Evolutionary conservation across 176 grass and related monocot species (phyloP).

Genomic region (Avena eriantha): DNA sequence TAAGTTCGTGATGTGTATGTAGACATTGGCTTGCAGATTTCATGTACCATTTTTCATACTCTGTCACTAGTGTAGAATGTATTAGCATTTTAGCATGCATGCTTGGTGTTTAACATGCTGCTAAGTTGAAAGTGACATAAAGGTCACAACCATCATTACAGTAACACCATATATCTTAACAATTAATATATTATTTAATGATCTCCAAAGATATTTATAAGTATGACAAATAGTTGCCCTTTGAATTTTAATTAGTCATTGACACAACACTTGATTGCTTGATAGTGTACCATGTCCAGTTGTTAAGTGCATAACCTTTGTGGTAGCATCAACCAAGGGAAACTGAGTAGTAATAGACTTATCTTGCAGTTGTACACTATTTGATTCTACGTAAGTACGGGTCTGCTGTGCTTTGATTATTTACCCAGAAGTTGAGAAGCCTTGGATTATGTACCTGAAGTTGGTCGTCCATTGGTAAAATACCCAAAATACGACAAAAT

Average conservation of each 20-base stretch:
- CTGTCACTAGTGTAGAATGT: too few species aligned
- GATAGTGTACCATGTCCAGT: background rate
- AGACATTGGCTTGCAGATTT: too few species aligned
- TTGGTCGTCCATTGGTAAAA: too few species aligned
- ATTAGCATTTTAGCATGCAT: too few species aligned
- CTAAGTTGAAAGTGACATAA: too few species aligned
- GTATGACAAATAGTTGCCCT: background rate
- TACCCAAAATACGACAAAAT: too few species aligned
- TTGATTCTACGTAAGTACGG: background rate
- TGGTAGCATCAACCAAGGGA: background rate
- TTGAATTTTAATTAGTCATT: background rate
- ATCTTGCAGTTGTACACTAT: background rate
- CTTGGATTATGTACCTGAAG: too few species aligned
- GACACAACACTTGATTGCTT: background rate
- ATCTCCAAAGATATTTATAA: conserved; percentile 2
- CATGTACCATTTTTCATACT: too few species aligned
- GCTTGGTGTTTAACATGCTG: too few species aligned
- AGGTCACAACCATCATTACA: too few species aligned
- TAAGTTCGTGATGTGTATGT: too few species aligned
- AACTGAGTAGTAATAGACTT: background rate
- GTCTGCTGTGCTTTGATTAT: conserved; percentile 4
- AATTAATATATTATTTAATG: conserved; percentile 1
- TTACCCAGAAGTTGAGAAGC: too few species aligned
- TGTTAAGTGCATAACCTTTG: background rate
- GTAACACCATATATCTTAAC: background rate